Evolutionary conservation across 345 rosid species (phyloP), one percentile per base, ranked within the genome.

Genomic region (Linum usitatissimum): DNA sequence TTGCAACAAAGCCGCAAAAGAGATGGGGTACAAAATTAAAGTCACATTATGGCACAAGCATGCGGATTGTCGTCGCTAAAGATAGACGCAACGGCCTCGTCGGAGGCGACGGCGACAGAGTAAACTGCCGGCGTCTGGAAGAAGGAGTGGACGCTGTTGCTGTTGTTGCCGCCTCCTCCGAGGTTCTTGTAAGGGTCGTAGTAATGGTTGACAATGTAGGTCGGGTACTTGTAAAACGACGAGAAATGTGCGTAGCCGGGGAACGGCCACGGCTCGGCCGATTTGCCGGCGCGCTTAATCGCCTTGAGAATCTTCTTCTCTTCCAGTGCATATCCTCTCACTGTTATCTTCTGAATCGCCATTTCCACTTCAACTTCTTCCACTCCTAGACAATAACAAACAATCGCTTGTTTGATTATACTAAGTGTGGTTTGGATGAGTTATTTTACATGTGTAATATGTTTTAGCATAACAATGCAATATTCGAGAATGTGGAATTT

Each of bases 181-280:
- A 77, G 85, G 18, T 63, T 76, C 61, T 69, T 78, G 68, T 79
- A 70, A 1, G 79, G 69, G 68, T 83, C 86, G 30, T 82, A 85
- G 78, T 91, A 91, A 68, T 87, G 95, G 84, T 81, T 82, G 67
- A 84, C 81, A 20, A 87, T 73, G 67, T 86, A 60, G 60, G 82
- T 72, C 18, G 98, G 96, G 57, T 88, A 89, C 69, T 84, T 88
- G 65, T 89, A 92, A 68, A 92, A 89, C 1, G 98, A 89, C 0
- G 95, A 72, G 55, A 73, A 83, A 55, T 92, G 89, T 61, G 86
- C 76, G 67, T 84, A 62, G 6, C 86, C 63, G 5, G 89, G 93
- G 71, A 86, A 88, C 19, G 96, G 98, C 98, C 96, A 92, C n/a
- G 75, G 80, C 80, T 85, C 98, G 6, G 87, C 96, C 9, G 91